phyloP scores from a whole-genome alignment of 306 rosid genomes.

The Corylus americana region DNA sequence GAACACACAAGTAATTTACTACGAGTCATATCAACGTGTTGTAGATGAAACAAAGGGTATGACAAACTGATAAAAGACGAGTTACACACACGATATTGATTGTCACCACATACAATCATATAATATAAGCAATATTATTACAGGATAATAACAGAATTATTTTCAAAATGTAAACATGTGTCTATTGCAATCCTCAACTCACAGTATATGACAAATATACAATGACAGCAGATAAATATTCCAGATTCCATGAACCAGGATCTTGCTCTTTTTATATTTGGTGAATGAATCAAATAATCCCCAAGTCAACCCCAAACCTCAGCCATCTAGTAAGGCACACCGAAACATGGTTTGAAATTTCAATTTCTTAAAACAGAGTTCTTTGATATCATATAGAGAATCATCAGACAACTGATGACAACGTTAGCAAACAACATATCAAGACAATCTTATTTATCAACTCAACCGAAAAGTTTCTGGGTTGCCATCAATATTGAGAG shows the following conservation, averaged over 20 bases:
- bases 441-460: neutral
- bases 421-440: neutral
- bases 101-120: neutral
- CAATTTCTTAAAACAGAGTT: neutral
- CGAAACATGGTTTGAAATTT: neutral
- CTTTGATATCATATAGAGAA: neutral
- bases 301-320: neutral
- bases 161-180: neutral
- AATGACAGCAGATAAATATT: neutral
- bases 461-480: neutral
- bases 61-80: neutral
- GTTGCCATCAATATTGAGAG: neutral
- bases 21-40: neutral
- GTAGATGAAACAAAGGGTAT: neutral
- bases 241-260: neutral
- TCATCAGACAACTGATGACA: neutral
- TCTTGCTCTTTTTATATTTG: neutral
- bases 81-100: neutral
- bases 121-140: neutral
- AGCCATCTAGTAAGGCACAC: neutral
- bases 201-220: neutral
- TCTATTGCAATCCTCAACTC: neutral
- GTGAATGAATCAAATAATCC: neutral
- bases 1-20: neutral
- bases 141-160: neutral